Percentiles rank a stretch among this genome's conserved stretches.
These are phyloP conservation scores for Venturiaceae sp. DNA, from an alignment of 2,329 filamentous ascomycete species.

Conservation along the genomic window DNA sequence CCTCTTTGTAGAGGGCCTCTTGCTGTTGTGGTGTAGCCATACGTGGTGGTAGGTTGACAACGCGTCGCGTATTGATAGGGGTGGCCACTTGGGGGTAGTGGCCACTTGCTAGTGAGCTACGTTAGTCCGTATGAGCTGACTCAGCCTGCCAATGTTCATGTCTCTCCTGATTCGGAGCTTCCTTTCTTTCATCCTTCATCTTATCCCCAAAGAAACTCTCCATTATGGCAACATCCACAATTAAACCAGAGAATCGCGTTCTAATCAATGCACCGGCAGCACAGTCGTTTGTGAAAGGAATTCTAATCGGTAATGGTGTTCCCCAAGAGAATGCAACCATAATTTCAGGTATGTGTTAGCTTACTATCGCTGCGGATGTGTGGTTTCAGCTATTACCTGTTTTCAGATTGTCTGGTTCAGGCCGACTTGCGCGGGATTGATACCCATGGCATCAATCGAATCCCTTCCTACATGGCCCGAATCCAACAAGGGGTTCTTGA, in stretches of 20 bases:
- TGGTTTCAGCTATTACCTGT: too few relatives aligned
- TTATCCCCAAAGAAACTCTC: not conserved
- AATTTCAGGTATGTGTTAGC: too few relatives aligned
- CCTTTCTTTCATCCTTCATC: not conserved
- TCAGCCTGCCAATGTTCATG: too few relatives aligned
- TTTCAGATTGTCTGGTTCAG: conserved; percentile 60
- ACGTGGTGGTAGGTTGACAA: too few relatives aligned
- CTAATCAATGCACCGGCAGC: conserved; percentile 18
- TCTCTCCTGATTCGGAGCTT: not conserved
- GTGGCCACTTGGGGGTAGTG: too few relatives aligned
- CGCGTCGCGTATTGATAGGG: too few relatives aligned
- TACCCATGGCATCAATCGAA: conserved; percentile 68
- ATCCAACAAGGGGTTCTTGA: conserved; percentile 61
- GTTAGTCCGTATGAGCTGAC: too few relatives aligned
- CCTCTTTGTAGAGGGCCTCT: too few relatives aligned
- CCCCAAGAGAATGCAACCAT: conserved; percentile 18
- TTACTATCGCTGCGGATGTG: too few relatives aligned
- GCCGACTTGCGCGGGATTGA: conserved; percentile 73
- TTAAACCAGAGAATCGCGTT: not conserved
- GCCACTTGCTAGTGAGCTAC: too few relatives aligned
- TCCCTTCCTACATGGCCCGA: conserved; percentile 68
- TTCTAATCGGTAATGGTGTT: conserved; percentile 54
- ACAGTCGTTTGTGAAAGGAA: conserved; percentile 37
- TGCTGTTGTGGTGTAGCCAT: too few relatives aligned
- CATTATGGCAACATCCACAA: not conserved